Evolutionary conservation across 768 basidiomycete species (phyloP), one percentile per base, ranked within the genome.

Genomic region (Cubamyces lactineus): DNA sequence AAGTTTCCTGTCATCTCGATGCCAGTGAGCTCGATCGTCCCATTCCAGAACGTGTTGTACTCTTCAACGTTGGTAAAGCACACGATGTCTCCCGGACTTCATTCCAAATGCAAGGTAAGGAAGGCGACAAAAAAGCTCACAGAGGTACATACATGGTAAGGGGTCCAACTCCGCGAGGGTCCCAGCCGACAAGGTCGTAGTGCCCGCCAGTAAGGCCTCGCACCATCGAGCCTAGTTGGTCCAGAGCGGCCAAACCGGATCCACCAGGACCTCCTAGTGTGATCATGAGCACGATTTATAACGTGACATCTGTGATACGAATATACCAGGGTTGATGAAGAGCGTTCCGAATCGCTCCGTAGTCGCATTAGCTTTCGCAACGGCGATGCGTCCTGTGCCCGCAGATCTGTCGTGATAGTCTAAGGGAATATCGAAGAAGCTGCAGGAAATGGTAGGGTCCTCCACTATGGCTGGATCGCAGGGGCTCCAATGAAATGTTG

Each of bases 1-100:
- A 64, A 64, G 24, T 56, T 55, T 1, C 58, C 57, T 3, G 48
- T 53, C 47, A 57, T 43, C 41, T 59, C 57, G 52, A 64, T 64
- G 34, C 57, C 57, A 8, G 52, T 54, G 0, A 53, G 19, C 24
- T 59, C 57, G 30, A 64, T 54, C 26, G 63, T 59, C 21, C 57
- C 63, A 21, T 58, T 48, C 41, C 40, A 64, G 50, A 64, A 64
- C 1, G 51, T n/a, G 24, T 59, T 38, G 38, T 64, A 55, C 2
- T 64, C 63, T 16, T 48, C 40, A n/a, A 38, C 16, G 6, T 17
- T 38, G 53, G 51, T 34, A 53, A 64, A 64, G 54, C 63, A 64
- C 17, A 23, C 48, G 28, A 59, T 28, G 24, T 54, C 57, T 16
- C 63, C 63, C 7, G 63, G 63, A 23, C 63, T 64, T 8, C 5